Base-by-base conservation (phyloP, 2,329 filamentous ascomycete species). In the Alternaria sp. region DNA sequence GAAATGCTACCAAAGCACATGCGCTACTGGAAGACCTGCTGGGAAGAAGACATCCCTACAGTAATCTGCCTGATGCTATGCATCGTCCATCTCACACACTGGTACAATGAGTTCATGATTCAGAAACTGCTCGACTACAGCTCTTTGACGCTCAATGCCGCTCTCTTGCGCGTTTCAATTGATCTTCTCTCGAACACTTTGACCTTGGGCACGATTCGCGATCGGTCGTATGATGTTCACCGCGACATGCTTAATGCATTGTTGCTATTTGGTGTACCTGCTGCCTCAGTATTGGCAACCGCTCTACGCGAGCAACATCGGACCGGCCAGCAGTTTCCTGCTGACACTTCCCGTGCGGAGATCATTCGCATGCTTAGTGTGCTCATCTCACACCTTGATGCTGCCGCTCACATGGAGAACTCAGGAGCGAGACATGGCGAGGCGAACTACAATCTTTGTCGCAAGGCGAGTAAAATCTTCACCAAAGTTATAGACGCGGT, bases 281-380 rank as follows among this genome's bases (percentile, higher is more conserved):
- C 64, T 3, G 73, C 68, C 1, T 68, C 65, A 0, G 71, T 76
- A 3, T 62, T 76, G 0, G 73, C 71, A 3, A 71, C 63, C 9
- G 73, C 72, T 0, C 59, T 77, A 1, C 66, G 71, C 28, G 68
- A 73, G 51, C 73, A 74, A 50, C 63, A 69, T 2, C 56, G 44
- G 48, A 76, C 59, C 11, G 63, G 29, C 39, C 62, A 68, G 17
- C 65, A 71, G 5, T 74, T 79, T 28, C 74, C 75, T 0, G 65
- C 68, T 6, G 67, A 63, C 1, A 72, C 77, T 2, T 77, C 76
- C 0, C 66, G 77, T 17, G 62, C 72, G 0, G 73, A 75, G 10
- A 72, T 78, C 3, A 76, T 80, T 36, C 77, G 79, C 5, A 76
- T 74, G 63, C 57, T 80, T 0, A 75, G 72, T 31, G 78, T 80